phyloP scores from a whole-genome alignment of 352 stramenopile species.

The Pythium vanterpoolii region DNA sequence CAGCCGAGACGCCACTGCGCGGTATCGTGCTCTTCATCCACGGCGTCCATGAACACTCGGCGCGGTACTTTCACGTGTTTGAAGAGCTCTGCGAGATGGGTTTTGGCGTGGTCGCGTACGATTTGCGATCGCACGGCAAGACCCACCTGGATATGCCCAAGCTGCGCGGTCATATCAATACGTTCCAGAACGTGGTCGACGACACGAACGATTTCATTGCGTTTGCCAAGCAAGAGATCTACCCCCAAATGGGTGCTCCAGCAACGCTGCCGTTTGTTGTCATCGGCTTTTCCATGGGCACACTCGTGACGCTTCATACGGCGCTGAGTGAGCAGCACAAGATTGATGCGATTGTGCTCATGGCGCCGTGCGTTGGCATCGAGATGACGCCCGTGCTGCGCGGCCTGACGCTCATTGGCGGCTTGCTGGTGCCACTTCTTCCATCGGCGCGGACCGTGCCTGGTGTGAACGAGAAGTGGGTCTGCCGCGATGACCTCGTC shows the following conservation, averaged over 20 bases:
- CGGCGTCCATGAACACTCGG: slow-evolving; percentile 20
- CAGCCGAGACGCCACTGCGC: slow-evolving; percentile 8
- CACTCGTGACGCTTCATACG: slow-evolving; percentile 23
- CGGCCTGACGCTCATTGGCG: slow-evolving; percentile 7
- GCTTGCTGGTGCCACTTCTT: slow-evolving; percentile 2
- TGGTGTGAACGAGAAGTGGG: slow-evolving; percentile 21
- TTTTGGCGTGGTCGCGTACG: slow-evolving; percentile 21
- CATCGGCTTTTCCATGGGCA: slow-evolving; percentile 20
- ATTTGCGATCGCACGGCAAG: slow-evolving; percentile 16
- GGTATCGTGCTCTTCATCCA: slow-evolving; percentile 29
- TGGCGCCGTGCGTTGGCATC: slow-evolving; percentile 9
- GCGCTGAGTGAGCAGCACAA: slow-evolving; percentile 21
- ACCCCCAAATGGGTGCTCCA: slow-evolving; percentile 10
- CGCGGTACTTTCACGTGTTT: slow-evolving; percentile 23
- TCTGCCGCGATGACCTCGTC: slow-evolving; percentile 22
- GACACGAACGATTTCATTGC: slow-evolving; percentile 26
- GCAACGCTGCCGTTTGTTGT: not conserved
- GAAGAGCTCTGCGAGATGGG: slow-evolving; percentile 12
- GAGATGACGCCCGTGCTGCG: slow-evolving; percentile 21
- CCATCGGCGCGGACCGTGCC: slow-evolving; percentile 16
- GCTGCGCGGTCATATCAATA: slow-evolving; percentile 10
- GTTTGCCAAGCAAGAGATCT: slow-evolving; percentile 22
- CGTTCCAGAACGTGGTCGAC: slow-evolving; percentile 18
- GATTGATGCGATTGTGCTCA: slow-evolving; percentile 20
- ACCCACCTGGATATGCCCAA: slow-evolving; percentile 8